Conservation (phyloP, 2,329 filamentous ascomycete genomes). For the Microcyclospora pomicola region DNA sequence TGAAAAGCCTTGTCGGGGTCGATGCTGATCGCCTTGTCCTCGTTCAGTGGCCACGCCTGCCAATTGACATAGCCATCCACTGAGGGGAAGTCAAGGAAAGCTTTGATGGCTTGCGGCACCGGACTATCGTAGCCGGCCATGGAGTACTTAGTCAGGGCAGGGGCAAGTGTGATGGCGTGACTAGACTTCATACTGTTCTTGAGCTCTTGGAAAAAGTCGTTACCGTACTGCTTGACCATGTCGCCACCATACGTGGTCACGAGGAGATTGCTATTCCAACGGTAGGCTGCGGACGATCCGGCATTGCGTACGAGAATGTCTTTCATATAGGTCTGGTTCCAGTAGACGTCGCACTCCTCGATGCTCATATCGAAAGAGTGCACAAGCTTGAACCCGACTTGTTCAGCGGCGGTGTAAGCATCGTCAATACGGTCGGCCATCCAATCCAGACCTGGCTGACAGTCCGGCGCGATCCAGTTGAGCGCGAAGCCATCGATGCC, state of each 20-base stretch:
- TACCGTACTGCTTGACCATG: slow-evolving; percentile 20
- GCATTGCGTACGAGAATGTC: slow-evolving; percentile 21
- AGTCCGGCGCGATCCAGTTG: slow-evolving; percentile 25
- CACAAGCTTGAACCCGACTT: slow-evolving; percentile 24
- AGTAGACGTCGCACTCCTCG: slow-evolving; percentile 21
- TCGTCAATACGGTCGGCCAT: slow-evolving; percentile 23
- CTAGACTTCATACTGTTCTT: slow-evolving; percentile 19
- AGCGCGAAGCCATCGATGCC: slow-evolving; percentile 26
- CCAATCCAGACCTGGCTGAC: slow-evolving; percentile 19
- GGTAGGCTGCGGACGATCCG: slow-evolving; percentile 20
- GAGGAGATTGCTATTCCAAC: slow-evolving; percentile 26
- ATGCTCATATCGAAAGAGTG: slow-evolving; percentile 29
- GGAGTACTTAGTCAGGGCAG: slow-evolving; percentile 22
- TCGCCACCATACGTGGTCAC: slow-evolving; percentile 25
- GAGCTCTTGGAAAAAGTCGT: slow-evolving; percentile 23
- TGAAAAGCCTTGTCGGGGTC: slow-evolving; percentile 23
- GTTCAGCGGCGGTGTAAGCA: slow-evolving; percentile 22
- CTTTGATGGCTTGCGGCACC: slow-evolving; percentile 11
- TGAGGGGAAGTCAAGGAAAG: slow-evolving; percentile 21
- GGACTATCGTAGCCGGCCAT: slow-evolving; percentile 17
- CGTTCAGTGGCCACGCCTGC: slow-evolving; percentile 26
- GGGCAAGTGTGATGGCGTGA: slow-evolving; percentile 22
- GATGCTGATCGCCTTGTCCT: slow-evolving; percentile 19
- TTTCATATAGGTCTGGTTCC: slow-evolving; percentile 26
- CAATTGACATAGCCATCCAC: slow-evolving; percentile 28